phyloP scores from a whole-genome alignment of 306 rosid species.

The Dalbergia cultrata region DNA sequence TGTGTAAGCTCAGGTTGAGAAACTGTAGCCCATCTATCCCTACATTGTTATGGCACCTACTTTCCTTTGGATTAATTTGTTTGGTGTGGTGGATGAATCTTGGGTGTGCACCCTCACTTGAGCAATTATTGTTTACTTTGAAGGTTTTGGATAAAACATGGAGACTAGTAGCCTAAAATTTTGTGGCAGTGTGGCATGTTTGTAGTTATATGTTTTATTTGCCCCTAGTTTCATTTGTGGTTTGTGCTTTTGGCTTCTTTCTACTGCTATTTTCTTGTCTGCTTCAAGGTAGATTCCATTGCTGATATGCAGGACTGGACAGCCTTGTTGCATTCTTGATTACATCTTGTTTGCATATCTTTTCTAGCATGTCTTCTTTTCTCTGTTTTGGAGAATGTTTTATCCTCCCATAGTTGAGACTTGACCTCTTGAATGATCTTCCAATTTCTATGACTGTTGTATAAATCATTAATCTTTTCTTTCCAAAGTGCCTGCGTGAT shows the following conservation, averaged over 20 bases:
- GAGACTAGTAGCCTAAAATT: not conserved
- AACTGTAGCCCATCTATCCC: not conserved
- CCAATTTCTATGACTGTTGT: not conserved
- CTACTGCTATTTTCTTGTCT: not conserved
- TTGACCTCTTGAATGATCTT: slow-evolving; percentile 7
- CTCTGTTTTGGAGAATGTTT: slow-evolving; percentile 11
- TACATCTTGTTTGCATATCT: slow-evolving; percentile 22
- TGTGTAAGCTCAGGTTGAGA: not conserved
- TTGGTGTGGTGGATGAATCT: not conserved
- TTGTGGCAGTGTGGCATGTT: slow-evolving; percentile 9
- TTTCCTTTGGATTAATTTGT: slow-evolving; percentile 1
- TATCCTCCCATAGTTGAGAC: not conserved
- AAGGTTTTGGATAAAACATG: slow-evolving; percentile 20
- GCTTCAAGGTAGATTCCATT: slow-evolving; percentile 6
- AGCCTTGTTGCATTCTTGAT: not conserved
- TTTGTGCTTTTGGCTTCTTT: slow-evolving; percentile 17
- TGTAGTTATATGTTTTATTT: slow-evolving; percentile 2
- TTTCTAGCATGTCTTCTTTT: not conserved
- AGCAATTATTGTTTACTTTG: not conserved
- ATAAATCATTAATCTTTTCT: not conserved
- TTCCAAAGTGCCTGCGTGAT: not conserved
- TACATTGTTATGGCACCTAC: not conserved
- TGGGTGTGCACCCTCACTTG: not conserved
- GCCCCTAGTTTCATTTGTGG: slow-evolving; percentile 7
- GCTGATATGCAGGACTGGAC: slow-evolving; percentile 14